Conservation (phyloP, 768 basidiomycete species). For the Auricularia auricula-judae region DNA sequence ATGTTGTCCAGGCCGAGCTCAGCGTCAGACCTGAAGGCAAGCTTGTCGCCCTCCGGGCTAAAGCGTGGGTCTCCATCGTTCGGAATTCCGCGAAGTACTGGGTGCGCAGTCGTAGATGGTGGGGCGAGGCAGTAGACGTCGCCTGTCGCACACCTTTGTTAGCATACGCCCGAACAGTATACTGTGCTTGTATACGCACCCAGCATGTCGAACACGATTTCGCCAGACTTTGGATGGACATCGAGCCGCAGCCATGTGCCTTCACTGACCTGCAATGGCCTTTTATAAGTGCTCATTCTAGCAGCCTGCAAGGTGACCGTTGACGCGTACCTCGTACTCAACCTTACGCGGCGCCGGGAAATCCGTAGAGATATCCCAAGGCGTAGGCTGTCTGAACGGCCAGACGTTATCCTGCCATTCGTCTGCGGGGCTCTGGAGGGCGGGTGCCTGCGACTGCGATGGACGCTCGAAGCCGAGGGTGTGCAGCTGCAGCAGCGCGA, state of each 20-base stretch:
- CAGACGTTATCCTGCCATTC: slow-evolving; percentile 45
- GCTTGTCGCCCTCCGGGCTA: slow-evolving; percentile 49
- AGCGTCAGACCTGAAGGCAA: slow-evolving; percentile 67
- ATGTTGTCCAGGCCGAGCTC: slow-evolving; percentile 66
- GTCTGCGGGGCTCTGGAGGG: slow-evolving; percentile 5
- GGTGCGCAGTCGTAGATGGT: slow-evolving; percentile 33
- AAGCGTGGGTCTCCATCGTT: slow-evolving; percentile 66
- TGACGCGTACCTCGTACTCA: slow-evolving; percentile 26
- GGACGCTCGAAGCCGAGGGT: too few relatives aligned
- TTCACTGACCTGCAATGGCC: slow-evolving; percentile 36
- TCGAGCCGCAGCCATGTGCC: slow-evolving; percentile 71
- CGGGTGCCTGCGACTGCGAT: neutral
- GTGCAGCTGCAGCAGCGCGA: too few relatives aligned
- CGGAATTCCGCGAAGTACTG: slow-evolving; percentile 53
- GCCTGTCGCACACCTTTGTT: slow-evolving; percentile 12
- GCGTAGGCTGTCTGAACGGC: slow-evolving; percentile 34
- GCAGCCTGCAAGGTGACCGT: neutral
- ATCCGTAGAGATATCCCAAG: slow-evolving; percentile 71
- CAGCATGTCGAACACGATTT: slow-evolving; percentile 65
- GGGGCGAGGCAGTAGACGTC: slow-evolving; percentile 63
- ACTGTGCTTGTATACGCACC: slow-evolving; percentile 12
- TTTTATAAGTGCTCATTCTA: too few relatives aligned
- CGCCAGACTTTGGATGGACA: slow-evolving; percentile 57
- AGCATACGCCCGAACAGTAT: too few relatives aligned
- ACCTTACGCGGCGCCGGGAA: slow-evolving; percentile 56